Evolutionary conservation across 345 rosid species (phyloP).

Genomic region (Salix koriyanagi): DNA sequence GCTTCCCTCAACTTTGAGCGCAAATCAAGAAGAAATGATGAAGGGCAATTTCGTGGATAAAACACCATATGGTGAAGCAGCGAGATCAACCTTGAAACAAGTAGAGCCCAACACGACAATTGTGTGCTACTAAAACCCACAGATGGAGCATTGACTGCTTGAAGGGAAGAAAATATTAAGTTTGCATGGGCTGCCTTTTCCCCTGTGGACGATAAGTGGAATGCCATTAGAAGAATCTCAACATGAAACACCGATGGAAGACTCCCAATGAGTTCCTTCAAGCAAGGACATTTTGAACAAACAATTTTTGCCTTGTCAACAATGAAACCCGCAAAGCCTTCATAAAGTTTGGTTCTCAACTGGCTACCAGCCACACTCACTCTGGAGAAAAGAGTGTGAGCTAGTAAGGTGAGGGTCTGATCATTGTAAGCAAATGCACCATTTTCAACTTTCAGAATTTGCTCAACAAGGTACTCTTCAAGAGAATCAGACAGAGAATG

Average conservation of each 20-base stretch:
- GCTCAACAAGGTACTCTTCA: slow-evolving; percentile 69
- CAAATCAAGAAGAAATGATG: slow-evolving; percentile 61
- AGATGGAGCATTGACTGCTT: slow-evolving; percentile 40
- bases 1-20: slow-evolving; percentile 76
- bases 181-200: slow-evolving; percentile 64
- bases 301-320: slow-evolving; percentile 47
- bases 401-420: slow-evolving; percentile 69
- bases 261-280: slow-evolving; percentile 56
- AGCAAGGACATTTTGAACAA: slow-evolving; percentile 44
- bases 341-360: slow-evolving; percentile 59
- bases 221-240: slow-evolving; percentile 88
- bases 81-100: slow-evolving; percentile 79
- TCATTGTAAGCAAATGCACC: slow-evolving; percentile 59
- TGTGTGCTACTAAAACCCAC: slow-evolving; percentile 36
- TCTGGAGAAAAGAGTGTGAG: slow-evolving; percentile 58
- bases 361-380: slow-evolving; percentile 58
- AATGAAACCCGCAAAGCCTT: slow-evolving; percentile 55
- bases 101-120: slow-evolving; percentile 80
- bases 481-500: slow-evolving; percentile 59
- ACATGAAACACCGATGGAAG: slow-evolving; percentile 87
- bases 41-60: slow-evolving; percentile 63
- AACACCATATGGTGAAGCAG: slow-evolving; percentile 78
- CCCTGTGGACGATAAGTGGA: slow-evolving; percentile 71
- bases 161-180: slow-evolving; percentile 48
- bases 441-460: slow-evolving; percentile 67